Percentiles rank a stretch among this genome's conserved stretches.
Evolutionary conservation across 2,329 filamentous ascomycete genomes (phyloP).

Genomic region (Onygenales sp.): DNA sequence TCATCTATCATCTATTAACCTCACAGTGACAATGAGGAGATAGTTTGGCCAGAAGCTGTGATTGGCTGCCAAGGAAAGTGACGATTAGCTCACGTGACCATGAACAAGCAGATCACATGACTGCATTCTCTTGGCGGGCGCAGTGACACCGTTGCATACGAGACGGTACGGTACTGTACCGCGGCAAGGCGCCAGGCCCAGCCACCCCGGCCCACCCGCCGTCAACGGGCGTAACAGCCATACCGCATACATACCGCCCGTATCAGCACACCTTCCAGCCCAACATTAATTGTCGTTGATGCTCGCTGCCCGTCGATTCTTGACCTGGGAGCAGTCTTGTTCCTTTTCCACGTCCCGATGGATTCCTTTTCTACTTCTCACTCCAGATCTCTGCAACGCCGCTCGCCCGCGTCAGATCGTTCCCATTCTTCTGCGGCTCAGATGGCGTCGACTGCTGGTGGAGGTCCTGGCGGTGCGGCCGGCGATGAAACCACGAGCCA

Average conservation of each 20-base stretch:
- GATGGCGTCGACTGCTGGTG: conserved; percentile 33
- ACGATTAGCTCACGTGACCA: too few relatives aligned
- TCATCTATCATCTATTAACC: too few relatives aligned
- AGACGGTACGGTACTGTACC: too few relatives aligned
- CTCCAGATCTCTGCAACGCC: conserved; percentile 45
- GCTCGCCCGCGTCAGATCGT: conserved; percentile 54
- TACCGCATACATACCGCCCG: not conserved
- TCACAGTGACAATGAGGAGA: too few relatives aligned
- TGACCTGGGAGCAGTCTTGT: not conserved
- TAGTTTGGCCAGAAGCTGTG: too few relatives aligned
- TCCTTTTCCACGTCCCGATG: not conserved
- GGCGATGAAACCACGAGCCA: conserved; percentile 42
- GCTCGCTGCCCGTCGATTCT: not conserved
- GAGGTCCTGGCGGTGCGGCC: conserved; percentile 5
- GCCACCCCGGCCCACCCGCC: not conserved
- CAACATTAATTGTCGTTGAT: not conserved
- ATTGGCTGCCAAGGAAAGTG: too few relatives aligned
- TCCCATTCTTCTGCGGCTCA: conserved; percentile 38
- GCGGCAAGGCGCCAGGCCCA: not conserved
- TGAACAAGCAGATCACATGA: too few relatives aligned
- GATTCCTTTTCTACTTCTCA: conserved; percentile 11
- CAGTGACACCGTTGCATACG: too few relatives aligned
- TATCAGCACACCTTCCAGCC: not conserved
- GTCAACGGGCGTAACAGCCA: not conserved
- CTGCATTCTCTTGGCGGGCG: too few relatives aligned